A percentile compares a stretch with the other conserved stretches of the same genome.
Evolutionary conservation across 805 yeast species (phyloP).

Genomic region (Cyberlindnera xishuangbannaensis): DNA sequence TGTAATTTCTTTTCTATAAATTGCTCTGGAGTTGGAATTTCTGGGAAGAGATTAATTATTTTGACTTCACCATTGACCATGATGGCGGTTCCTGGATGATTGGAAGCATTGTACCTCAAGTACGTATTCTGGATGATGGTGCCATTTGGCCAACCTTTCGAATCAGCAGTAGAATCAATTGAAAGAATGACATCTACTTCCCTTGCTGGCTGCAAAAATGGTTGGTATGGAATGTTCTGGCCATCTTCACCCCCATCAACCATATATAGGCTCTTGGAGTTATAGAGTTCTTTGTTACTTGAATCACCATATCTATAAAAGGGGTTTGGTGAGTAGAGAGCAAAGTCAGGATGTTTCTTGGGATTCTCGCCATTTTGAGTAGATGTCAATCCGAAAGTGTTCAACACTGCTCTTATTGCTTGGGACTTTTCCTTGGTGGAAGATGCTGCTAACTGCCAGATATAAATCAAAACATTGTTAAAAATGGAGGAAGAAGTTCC

Average conservation of each 20-base stretch:
- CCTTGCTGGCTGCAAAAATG: conserved; percentile 58
- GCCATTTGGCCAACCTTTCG: conserved; percentile 53
- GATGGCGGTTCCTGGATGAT: conserved; percentile 26
- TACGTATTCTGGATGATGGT: conserved; percentile 37
- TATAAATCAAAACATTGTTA: conserved; percentile 41
- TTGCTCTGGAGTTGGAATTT: conserved; percentile 50
- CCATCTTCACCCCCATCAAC: conserved; percentile 81
- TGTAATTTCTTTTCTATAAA: conserved; percentile 45
- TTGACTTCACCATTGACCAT: conserved; percentile 30
- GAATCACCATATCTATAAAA: conserved; percentile 33
- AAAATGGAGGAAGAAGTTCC: conserved; percentile 63
- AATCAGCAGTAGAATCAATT: conserved; percentile 51
- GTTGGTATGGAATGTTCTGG: conserved; percentile 65
- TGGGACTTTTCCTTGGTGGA: conserved; percentile 24
- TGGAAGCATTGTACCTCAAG: conserved; percentile 18
- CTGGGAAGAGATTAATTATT: conserved; percentile 49
- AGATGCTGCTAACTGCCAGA: conserved; percentile 32
- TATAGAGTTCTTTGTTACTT: conserved; percentile 17
- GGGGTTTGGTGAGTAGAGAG: conserved; percentile 58
- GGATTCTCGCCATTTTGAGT: conserved; percentile 29
- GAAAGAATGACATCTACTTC: conserved; percentile 60
- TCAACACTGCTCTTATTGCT: conserved; percentile 34
- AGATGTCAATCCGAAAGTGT: conserved; percentile 39
- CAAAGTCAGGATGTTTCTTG: conserved; percentile 48
- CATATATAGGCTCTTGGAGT: conserved; percentile 33